Evolutionary conservation across 305 asterid genomes (phyloP).

Genomic region (Fraxinus baroniana): DNA sequence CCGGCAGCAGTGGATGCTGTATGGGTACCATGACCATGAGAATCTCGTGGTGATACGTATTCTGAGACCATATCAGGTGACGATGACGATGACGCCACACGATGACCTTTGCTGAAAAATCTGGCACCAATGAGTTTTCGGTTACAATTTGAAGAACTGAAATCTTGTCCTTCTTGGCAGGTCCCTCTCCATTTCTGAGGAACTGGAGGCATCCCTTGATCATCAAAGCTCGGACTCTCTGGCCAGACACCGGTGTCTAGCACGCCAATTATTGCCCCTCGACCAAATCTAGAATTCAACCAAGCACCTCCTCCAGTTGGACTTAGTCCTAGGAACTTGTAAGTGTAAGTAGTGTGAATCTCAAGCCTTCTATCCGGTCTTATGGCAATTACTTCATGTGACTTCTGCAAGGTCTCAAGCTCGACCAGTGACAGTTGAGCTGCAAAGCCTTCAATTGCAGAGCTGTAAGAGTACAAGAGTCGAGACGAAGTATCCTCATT

Average conservation of each 20-base stretch:
- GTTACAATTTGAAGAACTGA: conserved; percentile 62
- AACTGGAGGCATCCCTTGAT: conserved; percentile 63
- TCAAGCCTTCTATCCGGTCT: conserved; percentile 56
- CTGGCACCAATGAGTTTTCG: conserved; percentile 87
- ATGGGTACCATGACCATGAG: conserved; percentile 86
- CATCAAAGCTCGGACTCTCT: conserved; percentile 82
- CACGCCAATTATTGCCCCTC: conserved; percentile 75
- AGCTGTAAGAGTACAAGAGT: conserved; percentile 70
- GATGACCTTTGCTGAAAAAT: conserved; percentile 74
- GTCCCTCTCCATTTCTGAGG: conserved; percentile 78
- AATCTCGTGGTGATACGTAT: conserved; percentile 77
- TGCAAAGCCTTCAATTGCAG: conserved; percentile 84
- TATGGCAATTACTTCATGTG: conserved; percentile 58
- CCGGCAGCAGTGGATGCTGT: conserved; percentile 91
- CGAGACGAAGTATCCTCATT: conserved; percentile 54
- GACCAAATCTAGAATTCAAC: conserved; percentile 60
- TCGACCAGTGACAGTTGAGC: conserved; percentile 58
- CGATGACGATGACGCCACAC: conserved; percentile 47
- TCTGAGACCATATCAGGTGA: conserved; percentile 38
- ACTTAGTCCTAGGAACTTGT: conserved; percentile 73
- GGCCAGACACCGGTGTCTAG: conserved; percentile 96
- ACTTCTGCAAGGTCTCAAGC: conserved; percentile 37
- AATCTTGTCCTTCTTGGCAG: conserved; percentile 62
- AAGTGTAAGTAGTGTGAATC: conserved; percentile 78
- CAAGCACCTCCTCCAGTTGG: conserved; percentile 57